These are phyloP conservation scores for Lachnellula hyalina DNA, from an alignment of 2,329 filamentous ascomycete species.

Conservation along the genomic window DNA sequence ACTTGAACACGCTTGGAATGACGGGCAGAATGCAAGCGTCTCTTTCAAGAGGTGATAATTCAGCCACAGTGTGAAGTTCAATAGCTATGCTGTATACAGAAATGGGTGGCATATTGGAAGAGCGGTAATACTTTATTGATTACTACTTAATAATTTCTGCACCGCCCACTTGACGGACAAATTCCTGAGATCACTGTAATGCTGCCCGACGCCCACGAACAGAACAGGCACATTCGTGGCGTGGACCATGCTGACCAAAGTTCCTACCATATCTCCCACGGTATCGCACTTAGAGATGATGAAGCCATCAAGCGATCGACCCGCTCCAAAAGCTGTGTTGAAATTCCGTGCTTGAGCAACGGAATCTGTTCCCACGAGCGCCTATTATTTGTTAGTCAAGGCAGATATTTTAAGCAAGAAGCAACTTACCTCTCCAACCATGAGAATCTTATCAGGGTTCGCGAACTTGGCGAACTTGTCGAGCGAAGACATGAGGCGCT, in stretches of 20 bases:
- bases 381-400: slow-evolving; percentile 39
- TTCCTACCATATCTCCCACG: slow-evolving; percentile 89
- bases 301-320: slow-evolving; percentile 82
- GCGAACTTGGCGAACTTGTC: slow-evolving; percentile 98
- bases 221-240: slow-evolving; percentile 94
- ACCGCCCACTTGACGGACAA: slow-evolving; percentile 67
- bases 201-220: slow-evolving; percentile 75
- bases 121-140: slow-evolving; percentile 18
- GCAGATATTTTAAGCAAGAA: background rate
- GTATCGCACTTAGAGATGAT: slow-evolving; percentile 99
- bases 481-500: slow-evolving; percentile 88
- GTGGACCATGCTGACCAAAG: slow-evolving; percentile 93
- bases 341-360: slow-evolving; percentile 96
- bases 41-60: too few relatives aligned
- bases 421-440: slow-evolving; percentile 62
- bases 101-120: background rate
- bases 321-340: slow-evolving; percentile 82
- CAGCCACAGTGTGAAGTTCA: too few relatives aligned
- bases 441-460: slow-evolving; percentile 95
- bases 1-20: too few relatives aligned
- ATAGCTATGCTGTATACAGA: too few relatives aligned
- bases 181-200: slow-evolving; percentile 63
- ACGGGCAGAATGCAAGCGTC: too few relatives aligned
- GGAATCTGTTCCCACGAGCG: slow-evolving; percentile 89
- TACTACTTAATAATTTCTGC: slow-evolving; percentile 51